Evolutionary conservation across 805 yeast genomes (phyloP).

Genomic region (Pichia occidentalis): DNA sequence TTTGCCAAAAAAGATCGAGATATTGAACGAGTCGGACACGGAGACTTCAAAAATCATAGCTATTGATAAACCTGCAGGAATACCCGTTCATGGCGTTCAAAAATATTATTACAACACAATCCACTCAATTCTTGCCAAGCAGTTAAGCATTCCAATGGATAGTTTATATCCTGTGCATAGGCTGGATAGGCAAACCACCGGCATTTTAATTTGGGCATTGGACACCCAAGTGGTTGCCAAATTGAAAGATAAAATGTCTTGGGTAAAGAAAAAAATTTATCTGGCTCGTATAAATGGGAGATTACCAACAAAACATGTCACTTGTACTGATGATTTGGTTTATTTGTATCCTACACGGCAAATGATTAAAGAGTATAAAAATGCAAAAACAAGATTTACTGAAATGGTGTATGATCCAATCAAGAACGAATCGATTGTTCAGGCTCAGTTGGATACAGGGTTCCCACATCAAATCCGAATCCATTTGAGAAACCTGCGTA

Average conservation of each 20-base stretch:
- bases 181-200: constrained; percentile 47
- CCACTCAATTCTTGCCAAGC: constrained; percentile 37
- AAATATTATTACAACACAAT: constrained; percentile 37
- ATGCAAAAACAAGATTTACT: constrained; percentile 20
- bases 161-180: constrained; percentile 37
- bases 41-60: constrained; percentile 22
- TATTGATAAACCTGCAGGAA: constrained; percentile 44
- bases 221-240: constrained; percentile 24
- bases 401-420: constrained; percentile 23
- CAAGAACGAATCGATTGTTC: constrained; percentile 33
- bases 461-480: constrained; percentile 51
- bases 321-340: constrained; percentile 33
- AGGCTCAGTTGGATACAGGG: constrained; percentile 42
- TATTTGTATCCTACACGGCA: constrained; percentile 23
- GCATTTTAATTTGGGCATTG: constrained; percentile 40
- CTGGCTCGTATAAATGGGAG: constrained; percentile 36
- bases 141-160: constrained; percentile 8
- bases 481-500: constrained; percentile 41
- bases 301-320: constrained; percentile 30
- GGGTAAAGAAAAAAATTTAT: constrained; percentile 32
- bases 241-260: constrained; percentile 17
- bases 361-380: constrained; percentile 15
- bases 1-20: not conserved
- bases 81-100: constrained; percentile 48
- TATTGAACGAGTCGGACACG: not conserved